Percentiles rank a stretch among this genome's conserved stretches.
Evolutionary conservation across 495 filamentous ascomycete genomes (phyloP).

Genomic region (Penicillium canescens): DNA sequence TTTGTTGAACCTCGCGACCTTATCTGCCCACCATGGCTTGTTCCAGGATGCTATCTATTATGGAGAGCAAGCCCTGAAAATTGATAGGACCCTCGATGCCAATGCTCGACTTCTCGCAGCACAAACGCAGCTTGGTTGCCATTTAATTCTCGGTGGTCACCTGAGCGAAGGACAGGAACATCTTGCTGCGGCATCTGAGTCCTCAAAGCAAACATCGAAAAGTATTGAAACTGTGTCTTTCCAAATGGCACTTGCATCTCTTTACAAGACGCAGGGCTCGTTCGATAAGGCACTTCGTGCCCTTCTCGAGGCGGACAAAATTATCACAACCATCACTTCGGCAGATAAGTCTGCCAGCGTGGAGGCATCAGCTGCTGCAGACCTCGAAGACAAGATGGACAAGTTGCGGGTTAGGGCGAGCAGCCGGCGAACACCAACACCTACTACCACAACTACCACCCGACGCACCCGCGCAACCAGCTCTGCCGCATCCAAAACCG

Average conservation of each 20-base stretch:
- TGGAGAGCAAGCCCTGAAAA: constrained; percentile 76
- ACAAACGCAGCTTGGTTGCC: constrained; percentile 61
- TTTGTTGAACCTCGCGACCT: constrained; percentile 66
- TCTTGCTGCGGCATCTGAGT: constrained; percentile 50
- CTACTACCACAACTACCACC: constrained; percentile 16
- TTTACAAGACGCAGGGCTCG: constrained; percentile 38
- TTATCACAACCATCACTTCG: constrained; percentile 27
- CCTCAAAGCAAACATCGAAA: constrained; percentile 38
- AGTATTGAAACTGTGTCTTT: constrained; percentile 48
- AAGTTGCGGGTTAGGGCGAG: constrained; percentile 34
- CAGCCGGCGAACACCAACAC: constrained; percentile 27
- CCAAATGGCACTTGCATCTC: constrained; percentile 46
- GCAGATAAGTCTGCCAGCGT: constrained; percentile 19
- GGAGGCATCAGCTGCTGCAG: constrained; percentile 19
- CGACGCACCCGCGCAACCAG: constrained; percentile 40
- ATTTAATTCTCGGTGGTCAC: constrained; percentile 64
- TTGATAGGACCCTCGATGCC: constrained; percentile 68
- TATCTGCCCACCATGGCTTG: constrained; percentile 82
- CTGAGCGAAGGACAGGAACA: constrained; percentile 61
- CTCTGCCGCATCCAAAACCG: constrained; percentile 23
- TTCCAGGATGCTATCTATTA: constrained; percentile 91
- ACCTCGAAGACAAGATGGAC: constrained; percentile 42
- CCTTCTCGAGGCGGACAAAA: constrained; percentile 45
- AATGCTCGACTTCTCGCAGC: constrained; percentile 52
- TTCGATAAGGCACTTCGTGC: constrained; percentile 51